phyloP scores from a whole-genome alignment of 495 filamentous ascomycete species.

The Penicillium canariense region DNA sequence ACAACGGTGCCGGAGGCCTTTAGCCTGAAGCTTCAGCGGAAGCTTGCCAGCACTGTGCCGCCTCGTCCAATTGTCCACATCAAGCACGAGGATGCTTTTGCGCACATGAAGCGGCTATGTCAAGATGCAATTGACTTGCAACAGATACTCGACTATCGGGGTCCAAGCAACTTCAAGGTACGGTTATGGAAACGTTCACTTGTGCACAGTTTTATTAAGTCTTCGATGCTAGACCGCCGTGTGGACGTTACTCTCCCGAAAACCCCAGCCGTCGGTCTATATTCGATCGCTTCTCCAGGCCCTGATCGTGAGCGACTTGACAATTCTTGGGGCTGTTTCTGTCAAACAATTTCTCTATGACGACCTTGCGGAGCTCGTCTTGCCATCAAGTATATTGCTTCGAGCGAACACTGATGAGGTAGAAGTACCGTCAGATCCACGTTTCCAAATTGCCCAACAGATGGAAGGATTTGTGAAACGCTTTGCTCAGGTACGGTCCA shows the following conservation, averaged over 20 bases:
- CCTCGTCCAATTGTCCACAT: slow-evolving; percentile 85
- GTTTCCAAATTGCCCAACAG: slow-evolving; percentile 68
- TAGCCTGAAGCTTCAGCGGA: slow-evolving; percentile 85
- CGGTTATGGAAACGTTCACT: slow-evolving; percentile 11
- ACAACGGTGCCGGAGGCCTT: slow-evolving; percentile 72
- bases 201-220: background rate
- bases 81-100: slow-evolving; percentile 66
- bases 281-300: slow-evolving; percentile 77
- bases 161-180: slow-evolving; percentile 62
- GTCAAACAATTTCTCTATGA: slow-evolving; percentile 74
- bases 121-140: slow-evolving; percentile 68
- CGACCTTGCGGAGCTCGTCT: slow-evolving; percentile 71
- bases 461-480: slow-evolving; percentile 81
- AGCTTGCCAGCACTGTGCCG: slow-evolving; percentile 86
- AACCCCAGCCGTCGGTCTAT: slow-evolving; percentile 79
- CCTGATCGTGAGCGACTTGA: slow-evolving; percentile 69
- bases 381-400: slow-evolving; percentile 68
- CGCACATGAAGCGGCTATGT: slow-evolving; percentile 67
- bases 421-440: slow-evolving; percentile 73
- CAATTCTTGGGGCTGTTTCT: slow-evolving; percentile 61
- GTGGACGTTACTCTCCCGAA: slow-evolving; percentile 69
- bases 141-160: slow-evolving; percentile 64
- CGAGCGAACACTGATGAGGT: slow-evolving; percentile 70
- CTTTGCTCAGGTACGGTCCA: slow-evolving; percentile 53
- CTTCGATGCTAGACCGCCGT: slow-evolving; percentile 52